Base-by-base conservation (phyloP, 306 rosid genomes). In the Coriaria nepalensis region DNA sequence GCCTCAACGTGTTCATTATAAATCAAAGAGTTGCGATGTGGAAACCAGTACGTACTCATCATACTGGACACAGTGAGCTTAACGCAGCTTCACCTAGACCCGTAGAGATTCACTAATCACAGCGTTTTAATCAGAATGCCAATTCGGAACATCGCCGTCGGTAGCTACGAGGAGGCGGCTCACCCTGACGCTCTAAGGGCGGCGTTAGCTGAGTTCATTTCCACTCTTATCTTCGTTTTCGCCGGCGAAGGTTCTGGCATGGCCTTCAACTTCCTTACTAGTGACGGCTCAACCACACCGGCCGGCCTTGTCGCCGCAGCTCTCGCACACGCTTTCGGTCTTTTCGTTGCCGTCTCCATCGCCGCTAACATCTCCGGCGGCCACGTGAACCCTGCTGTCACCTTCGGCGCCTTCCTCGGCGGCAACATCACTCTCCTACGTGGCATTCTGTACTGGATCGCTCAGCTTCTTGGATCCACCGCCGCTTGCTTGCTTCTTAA, bases 321-420 rank as follows among this genome's bases (percentile, higher is more conserved):
- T 9, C 53, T 80, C 9, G 90, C 90, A 34, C 90, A 80, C 9
- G 84, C 64, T 7, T 80, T 80, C 47, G 90, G 45, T 5, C 84
- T 80, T 35, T 80, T 80, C 15, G 83, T 80, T 5, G 90, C 77
- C 1, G 90, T 80, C 57, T 7, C 90, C 39, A 65, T 80, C 6
- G 45, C 64, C 1, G 76, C 77, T 14, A 80, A 80, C 68, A 77
- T 80, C 66, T 80, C 90, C 41, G 90, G 84, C 4, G 90, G 90
- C 10, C 90, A 80, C 56, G 90, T 80, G 11, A 80, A 80, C 73
- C 90, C 90, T 4, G 90, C 90, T 40, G 90, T 80, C 8, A 80
- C 90, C 53, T 80, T 80, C 49, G 90, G 90, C 2, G 72, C 72
- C 48, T 80, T 80, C 71, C 8, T 80, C 13, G 90, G 90, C 5